Evolutionary conservation across 2,329 filamentous ascomycete species (phyloP).

Genomic region (Colletotrichum simmondsii): DNA sequence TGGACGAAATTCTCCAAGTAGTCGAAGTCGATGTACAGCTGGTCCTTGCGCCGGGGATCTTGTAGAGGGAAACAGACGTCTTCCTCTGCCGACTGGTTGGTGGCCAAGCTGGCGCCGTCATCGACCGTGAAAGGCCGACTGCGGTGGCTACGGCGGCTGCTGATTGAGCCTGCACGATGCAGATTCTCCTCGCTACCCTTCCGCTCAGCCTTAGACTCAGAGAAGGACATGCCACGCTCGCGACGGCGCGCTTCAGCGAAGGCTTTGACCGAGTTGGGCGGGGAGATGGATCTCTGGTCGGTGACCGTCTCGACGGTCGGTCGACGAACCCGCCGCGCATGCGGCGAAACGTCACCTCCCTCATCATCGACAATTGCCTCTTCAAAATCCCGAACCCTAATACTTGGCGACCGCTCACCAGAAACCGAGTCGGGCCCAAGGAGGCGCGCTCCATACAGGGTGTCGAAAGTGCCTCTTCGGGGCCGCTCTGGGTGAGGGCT

Average conservation of each 20-base stretch:
- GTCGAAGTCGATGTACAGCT: constrained; percentile 90
- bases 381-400: constrained; percentile 82
- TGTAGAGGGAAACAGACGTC: constrained; percentile 91
- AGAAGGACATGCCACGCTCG: constrained; percentile 75
- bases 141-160: constrained; percentile 69
- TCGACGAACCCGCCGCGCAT: constrained; percentile 59
- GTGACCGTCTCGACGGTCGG: constrained; percentile 66
- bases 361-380: constrained; percentile 86
- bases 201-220: constrained; percentile 53
- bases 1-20: constrained; percentile 92
- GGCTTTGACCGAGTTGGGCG: constrained; percentile 96
- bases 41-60: constrained; percentile 73
- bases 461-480: constrained; percentile 80
- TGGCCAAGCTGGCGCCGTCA: constrained; percentile 70
- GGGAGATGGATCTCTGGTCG: constrained; percentile 79
- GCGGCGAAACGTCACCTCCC: constrained; percentile 57
- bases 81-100: constrained; percentile 80
- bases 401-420: constrained; percentile 45
- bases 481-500: constrained; percentile 69
- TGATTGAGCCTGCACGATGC: constrained; percentile 77
- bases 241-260: constrained; percentile 92
- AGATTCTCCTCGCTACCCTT: constrained; percentile 63
- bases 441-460: constrained; percentile 67
- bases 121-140: constrained; percentile 70
- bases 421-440: constrained; percentile 46